Conservation (phyloP, 345 rosid genomes). For the Pugionium dolabratum region DNA sequence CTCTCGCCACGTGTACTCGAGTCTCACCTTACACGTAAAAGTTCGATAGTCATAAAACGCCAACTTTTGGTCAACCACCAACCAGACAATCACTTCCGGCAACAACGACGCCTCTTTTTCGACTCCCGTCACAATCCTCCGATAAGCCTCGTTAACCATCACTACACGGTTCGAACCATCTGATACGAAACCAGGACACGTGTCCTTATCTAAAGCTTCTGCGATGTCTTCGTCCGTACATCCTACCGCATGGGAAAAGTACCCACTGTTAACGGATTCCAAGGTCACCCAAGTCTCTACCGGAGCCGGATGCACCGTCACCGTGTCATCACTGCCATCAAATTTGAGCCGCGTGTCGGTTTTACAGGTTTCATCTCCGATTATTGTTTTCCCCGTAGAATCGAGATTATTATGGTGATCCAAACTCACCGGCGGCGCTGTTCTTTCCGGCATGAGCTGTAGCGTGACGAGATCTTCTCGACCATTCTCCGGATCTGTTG, state of each 20-base stretch:
- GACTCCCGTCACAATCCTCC: conserved; percentile 42
- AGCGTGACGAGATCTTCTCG: conserved; percentile 49
- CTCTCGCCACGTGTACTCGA: conserved; percentile 43
- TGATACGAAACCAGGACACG: conserved; percentile 57
- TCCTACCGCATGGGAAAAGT: conserved; percentile 36
- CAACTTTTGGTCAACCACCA: conserved; percentile 42
- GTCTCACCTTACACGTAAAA: conserved; percentile 50
- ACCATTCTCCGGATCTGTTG: conserved; percentile 30
- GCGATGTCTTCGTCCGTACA: conserved; percentile 43
- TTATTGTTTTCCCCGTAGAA: conserved; percentile 19
- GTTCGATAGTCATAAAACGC: conserved; percentile 25
- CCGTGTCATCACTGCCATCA: conserved; percentile 9
- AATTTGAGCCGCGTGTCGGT: conserved; percentile 23
- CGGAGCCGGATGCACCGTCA: not conserved
- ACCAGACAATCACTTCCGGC: conserved; percentile 39
- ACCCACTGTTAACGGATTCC: conserved; percentile 46
- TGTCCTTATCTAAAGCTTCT: conserved; percentile 41
- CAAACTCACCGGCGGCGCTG: conserved; percentile 39
- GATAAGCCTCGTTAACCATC: conserved; percentile 56
- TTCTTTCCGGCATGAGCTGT: conserved; percentile 59
- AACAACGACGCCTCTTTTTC: conserved; percentile 13
- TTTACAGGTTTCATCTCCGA: conserved; percentile 12
- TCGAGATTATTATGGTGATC: conserved; percentile 21
- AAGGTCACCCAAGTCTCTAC: conserved; percentile 55
- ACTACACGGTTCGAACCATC: conserved; percentile 43